Conservation (phyloP, 2,329 filamentous ascomycete species). For the Trichoderma guizhouense region DNA sequence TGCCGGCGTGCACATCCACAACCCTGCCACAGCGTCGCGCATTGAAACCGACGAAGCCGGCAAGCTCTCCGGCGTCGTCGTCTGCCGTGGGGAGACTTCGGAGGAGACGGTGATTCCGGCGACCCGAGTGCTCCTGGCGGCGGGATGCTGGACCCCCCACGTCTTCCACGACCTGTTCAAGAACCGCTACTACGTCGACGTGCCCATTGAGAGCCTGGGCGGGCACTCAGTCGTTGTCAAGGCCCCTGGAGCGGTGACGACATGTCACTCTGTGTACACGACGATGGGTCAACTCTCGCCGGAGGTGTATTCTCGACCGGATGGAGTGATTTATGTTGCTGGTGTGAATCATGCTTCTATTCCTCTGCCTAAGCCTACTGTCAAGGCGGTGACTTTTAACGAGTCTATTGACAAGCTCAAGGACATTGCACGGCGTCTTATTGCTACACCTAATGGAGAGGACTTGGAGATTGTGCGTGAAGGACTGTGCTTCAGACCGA, state of each 20-base stretch:
- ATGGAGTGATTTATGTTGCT: slow-evolving; percentile 69
- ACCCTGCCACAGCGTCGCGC: slow-evolving; percentile 57
- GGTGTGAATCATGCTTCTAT: slow-evolving; percentile 63
- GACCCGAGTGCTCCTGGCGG: slow-evolving; percentile 61
- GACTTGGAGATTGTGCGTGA: slow-evolving; percentile 62
- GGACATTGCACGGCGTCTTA: slow-evolving; percentile 45
- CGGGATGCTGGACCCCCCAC: slow-evolving; percentile 67
- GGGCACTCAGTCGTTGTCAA: slow-evolving; percentile 70
- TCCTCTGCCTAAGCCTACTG: slow-evolving; percentile 51
- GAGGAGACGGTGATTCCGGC: slow-evolving; percentile 56
- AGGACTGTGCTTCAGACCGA: slow-evolving; percentile 70
- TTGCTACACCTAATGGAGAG: slow-evolving; percentile 38
- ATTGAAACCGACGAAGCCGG: slow-evolving; percentile 49
- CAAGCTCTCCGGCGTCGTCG: slow-evolving; percentile 49
- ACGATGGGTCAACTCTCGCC: slow-evolving; percentile 61
- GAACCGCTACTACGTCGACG: slow-evolving; percentile 39
- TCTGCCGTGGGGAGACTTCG: slow-evolving; percentile 43
- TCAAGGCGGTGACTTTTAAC: slow-evolving; percentile 21
- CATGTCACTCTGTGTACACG: slow-evolving; percentile 68
- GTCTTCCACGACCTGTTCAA: slow-evolving; percentile 67
- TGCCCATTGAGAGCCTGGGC: slow-evolving; percentile 56
- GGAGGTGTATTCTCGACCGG: slow-evolving; percentile 65
- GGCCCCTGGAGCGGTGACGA: slow-evolving; percentile 49
- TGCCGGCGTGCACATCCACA: slow-evolving; percentile 62
- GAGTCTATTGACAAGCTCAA: slow-evolving; percentile 47